Evolutionary conservation across 805 yeast genomes (phyloP).

Genomic region (Kodamaea nitidulidarum): DNA sequence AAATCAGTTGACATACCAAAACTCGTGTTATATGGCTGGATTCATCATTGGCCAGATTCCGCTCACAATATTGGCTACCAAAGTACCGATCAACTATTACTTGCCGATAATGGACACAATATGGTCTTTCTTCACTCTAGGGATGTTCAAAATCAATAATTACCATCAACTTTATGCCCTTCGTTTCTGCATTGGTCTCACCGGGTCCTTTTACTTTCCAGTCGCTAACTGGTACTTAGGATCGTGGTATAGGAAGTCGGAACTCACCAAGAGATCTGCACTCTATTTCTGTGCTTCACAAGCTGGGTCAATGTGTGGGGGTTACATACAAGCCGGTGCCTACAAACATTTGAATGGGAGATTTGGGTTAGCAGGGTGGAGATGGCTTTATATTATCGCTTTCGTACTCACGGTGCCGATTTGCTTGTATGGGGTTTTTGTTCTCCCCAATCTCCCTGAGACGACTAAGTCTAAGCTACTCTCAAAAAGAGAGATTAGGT

Average conservation of each 20-base stretch:
- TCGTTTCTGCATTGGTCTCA: constrained; percentile 20
- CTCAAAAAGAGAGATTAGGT: constrained; percentile 7
- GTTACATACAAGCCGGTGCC: constrained; percentile 14
- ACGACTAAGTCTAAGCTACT: constrained; percentile 8
- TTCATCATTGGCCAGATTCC: constrained; percentile 23
- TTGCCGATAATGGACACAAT: constrained; percentile 19
- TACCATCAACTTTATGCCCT: constrained; percentile 19
- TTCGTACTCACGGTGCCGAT: constrained; percentile 16
- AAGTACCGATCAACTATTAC: constrained; percentile 19
- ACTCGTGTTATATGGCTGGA: constrained; percentile 20
- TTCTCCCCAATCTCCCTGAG: constrained; percentile 10
- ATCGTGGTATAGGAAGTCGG: constrained; percentile 45
- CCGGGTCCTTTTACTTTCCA: constrained; percentile 14
- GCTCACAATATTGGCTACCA: constrained; percentile 18
- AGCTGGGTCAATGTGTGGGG: constrained; percentile 9
- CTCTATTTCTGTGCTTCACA: constrained; percentile 9
- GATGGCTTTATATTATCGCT: constrained; percentile 17
- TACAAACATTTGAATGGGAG: constrained; percentile 13
- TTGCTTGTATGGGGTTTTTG: constrained; percentile 10
- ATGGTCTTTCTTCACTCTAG: constrained; percentile 20
- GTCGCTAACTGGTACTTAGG: constrained; percentile 30
- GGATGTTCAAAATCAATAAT: constrained; percentile 15
- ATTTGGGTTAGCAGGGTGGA: constrained; percentile 16
- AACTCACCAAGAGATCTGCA: constrained; percentile 10
- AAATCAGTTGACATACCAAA: constrained; percentile 21